Base-by-base conservation (phyloP, 768 basidiomycete genomes). In the Boletus rubroflammeus region DNA sequence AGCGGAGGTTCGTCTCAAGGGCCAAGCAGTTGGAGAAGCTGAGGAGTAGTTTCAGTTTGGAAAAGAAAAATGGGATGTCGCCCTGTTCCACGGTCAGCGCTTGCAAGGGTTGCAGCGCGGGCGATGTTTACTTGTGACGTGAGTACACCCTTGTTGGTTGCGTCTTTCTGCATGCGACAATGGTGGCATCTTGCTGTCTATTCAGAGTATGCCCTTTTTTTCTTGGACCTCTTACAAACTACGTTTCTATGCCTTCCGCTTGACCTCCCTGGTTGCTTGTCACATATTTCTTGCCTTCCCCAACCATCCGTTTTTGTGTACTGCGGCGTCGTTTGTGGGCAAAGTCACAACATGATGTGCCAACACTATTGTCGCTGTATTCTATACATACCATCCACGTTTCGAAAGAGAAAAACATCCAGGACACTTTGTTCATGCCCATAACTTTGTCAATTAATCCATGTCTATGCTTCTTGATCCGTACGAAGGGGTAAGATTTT, bases 1-100 rank as follows among this genome's bases (percentile, higher is more conserved):
- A 62, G 62, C 72, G 56, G 70, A 71, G 53, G 54, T 88, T 76
- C 64, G 83, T 88, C 44, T 77, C 83, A 26, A 85, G 79, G 65
- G 79, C 84, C 62, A 78, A 74, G 58, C 90, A 92, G 67, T 67
- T 91, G 61, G 79, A 81, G 65, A 83, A 79, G 70, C 70, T 91
- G 61, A 77, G 75, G 66, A 62, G 68, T 31, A 80, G 84, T 58
- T 70, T 91, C 65, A 74, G 78, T 61, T 64, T 70, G 32, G 75
- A 77, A 54, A 56, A 46, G 54, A 53, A 56, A 21, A 48, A 47
- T 13, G 67, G 59, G 42, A 59, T 41, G 15, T 44, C 34, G 13
- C 54, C 57, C 3, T 69, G 65, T 58, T 62, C 39, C 25, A 59
- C 48, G 61, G 63, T 70, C 26, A 55, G 54, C 57, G 64, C 68